Percentiles rank a stretch among this genome's conserved stretches.
These are phyloP conservation scores for Eucalyptus regnans DNA, from an alignment of 345 rosid species.

Conservation along the genomic window DNA sequence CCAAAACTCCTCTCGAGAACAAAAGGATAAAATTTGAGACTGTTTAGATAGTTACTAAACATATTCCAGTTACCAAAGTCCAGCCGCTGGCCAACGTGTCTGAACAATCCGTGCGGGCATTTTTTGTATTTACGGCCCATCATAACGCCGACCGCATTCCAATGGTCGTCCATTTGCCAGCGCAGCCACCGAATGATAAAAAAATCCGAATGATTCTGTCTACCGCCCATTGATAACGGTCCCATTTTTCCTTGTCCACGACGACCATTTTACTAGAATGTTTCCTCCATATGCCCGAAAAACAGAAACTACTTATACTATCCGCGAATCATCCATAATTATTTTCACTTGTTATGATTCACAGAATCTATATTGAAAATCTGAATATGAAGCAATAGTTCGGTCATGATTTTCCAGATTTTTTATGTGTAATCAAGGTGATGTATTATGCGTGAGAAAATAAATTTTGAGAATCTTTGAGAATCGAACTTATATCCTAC, in stretches of 20 bases:
- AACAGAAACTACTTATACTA: not conserved
- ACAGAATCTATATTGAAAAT: not conserved
- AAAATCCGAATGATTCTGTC: not conserved
- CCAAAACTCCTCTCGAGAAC: accelerated
- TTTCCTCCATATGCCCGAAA: not conserved
- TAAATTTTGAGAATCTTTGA: not conserved
- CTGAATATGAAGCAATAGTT: not conserved
- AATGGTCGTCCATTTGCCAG: not conserved
- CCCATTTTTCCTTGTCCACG: not conserved
- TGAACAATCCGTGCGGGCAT: not conserved
- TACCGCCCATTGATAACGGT: not conserved
- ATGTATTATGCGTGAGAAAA: not conserved
- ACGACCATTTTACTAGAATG: not conserved
- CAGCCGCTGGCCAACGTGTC: not conserved
- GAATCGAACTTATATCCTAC: not conserved
- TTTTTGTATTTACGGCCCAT: too few relatives aligned
- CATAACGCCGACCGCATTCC: not conserved
- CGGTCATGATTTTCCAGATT: not conserved
- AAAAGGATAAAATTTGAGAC: not conserved
- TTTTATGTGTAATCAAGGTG: not conserved
- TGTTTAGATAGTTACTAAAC: too few relatives aligned
- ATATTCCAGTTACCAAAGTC: not conserved
- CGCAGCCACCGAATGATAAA: not conserved
- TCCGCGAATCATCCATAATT: not conserved
- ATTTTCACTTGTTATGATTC: not conserved